phyloP scores from a whole-genome alignment of 768 basidiomycete genomes.

The Filobasidium floriforme region DNA sequence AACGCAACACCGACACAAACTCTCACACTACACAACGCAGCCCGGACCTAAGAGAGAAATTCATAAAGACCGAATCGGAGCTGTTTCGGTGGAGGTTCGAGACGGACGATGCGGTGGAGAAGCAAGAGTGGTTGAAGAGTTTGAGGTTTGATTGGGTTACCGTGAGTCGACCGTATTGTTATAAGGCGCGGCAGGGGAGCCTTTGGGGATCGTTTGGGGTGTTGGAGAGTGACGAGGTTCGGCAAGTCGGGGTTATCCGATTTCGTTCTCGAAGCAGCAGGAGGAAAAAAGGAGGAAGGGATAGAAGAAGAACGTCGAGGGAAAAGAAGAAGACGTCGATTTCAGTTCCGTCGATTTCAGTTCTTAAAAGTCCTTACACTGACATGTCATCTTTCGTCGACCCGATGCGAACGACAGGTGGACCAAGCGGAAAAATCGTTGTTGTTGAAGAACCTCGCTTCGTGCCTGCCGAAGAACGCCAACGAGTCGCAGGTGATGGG shows the following conservation, averaged over 20 bases:
- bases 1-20: no score
- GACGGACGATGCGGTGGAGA: slow-evolving; percentile 54
- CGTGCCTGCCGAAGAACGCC: slow-evolving; percentile 2
- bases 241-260: no score
- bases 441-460: neutral
- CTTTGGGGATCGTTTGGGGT: no score
- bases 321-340: no score
- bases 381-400: neutral
- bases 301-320: no score
- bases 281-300: no score
- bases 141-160: slow-evolving; percentile 47
- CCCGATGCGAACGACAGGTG: neutral
- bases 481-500: neutral
- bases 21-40: slow-evolving; percentile 47
- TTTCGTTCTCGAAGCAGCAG: no score
- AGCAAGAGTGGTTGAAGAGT: slow-evolving; percentile 56
- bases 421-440: neutral
- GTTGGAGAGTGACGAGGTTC: no score
- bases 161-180: slow-evolving; percentile 27
- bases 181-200: no score
- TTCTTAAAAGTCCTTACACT: neutral
- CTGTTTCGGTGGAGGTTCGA: slow-evolving; percentile 80
- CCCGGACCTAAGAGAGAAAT: slow-evolving; percentile 79
- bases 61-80: slow-evolving; percentile 78
- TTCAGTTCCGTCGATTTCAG: no score